Evolutionary conservation across 305 asterid species (phyloP).

Genomic region (Fraxinus sp.): DNA sequence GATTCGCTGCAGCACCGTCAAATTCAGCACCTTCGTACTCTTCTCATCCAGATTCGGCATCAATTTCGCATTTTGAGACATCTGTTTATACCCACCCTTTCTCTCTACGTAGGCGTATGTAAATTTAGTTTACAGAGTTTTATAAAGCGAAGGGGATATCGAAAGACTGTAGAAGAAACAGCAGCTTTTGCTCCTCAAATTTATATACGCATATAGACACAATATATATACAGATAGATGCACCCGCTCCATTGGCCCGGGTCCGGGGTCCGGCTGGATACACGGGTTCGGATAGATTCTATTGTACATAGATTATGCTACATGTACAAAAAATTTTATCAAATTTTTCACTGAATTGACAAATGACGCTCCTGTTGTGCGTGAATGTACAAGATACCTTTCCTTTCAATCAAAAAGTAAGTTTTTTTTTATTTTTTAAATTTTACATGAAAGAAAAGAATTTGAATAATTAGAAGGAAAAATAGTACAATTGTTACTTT

Average conservation of each 20-base stretch:
- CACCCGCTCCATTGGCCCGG: background rate
- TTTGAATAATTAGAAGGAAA: too few relatives aligned
- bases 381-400: background rate
- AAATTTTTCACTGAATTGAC: too few relatives aligned
- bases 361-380: too few relatives aligned
- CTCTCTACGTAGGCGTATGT: background rate
- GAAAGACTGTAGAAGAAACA: background rate
- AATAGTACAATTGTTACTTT: too few relatives aligned
- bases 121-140: background rate
- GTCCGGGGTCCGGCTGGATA: background rate
- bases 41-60: slow-evolving; percentile 77
- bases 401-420: background rate
- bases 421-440: background rate
- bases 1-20: slow-evolving; percentile 80
- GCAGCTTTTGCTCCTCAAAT: background rate
- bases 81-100: background rate
- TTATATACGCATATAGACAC: background rate
- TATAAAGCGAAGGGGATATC: background rate
- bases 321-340: too few relatives aligned
- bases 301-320: background rate
- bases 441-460: background rate
- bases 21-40: slow-evolving; percentile 72
- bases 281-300: background rate
- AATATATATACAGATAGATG: background rate
- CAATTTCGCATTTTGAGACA: slow-evolving; percentile 62